Percentiles rank a stretch among this genome's conserved stretches.
Evolutionary conservation across 257 asterid species (phyloP).

Genomic region (Primulina huaijiensis): DNA sequence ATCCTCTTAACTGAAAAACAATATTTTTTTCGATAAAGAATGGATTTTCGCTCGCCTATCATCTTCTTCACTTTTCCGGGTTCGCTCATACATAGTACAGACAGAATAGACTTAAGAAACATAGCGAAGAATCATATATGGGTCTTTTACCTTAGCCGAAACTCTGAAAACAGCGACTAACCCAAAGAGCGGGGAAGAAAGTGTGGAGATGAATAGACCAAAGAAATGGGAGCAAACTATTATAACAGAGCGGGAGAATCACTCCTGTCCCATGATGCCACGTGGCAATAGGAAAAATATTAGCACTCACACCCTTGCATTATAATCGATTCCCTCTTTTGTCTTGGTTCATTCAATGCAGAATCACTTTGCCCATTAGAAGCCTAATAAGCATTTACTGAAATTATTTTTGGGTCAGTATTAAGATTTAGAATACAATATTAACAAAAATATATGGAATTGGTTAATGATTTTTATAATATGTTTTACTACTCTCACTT

Average conservation of each 20-base stretch:
- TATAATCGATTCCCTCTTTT: not conserved
- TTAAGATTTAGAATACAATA: too few species aligned
- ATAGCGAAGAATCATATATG: not conserved
- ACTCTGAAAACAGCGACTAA: constrained; percentile 4
- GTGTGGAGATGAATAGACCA: constrained; percentile 33
- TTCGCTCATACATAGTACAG: constrained; percentile 17
- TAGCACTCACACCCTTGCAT: not conserved
- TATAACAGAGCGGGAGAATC: constrained; percentile 62
- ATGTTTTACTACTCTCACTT: not conserved
- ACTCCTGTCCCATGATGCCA: not conserved
- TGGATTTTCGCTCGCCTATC: not conserved
- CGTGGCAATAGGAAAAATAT: not conserved
- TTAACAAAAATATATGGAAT: too few species aligned
- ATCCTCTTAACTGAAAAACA: not conserved
- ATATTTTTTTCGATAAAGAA: not conserved
- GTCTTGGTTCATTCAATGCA: not conserved
- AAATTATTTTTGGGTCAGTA: too few species aligned
- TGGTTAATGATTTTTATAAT: not conserved
- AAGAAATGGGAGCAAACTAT: constrained; percentile 34
- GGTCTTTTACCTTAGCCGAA: constrained; percentile 17
- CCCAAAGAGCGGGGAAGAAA: constrained; percentile 7
- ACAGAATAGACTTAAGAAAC: not conserved
- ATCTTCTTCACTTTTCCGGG: not conserved
- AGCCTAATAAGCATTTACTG: too few species aligned
- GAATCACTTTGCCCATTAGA: too few species aligned